Base-by-base conservation (phyloP, 2,329 filamentous ascomycete genomes). In the Ophiostoma australiae region DNA sequence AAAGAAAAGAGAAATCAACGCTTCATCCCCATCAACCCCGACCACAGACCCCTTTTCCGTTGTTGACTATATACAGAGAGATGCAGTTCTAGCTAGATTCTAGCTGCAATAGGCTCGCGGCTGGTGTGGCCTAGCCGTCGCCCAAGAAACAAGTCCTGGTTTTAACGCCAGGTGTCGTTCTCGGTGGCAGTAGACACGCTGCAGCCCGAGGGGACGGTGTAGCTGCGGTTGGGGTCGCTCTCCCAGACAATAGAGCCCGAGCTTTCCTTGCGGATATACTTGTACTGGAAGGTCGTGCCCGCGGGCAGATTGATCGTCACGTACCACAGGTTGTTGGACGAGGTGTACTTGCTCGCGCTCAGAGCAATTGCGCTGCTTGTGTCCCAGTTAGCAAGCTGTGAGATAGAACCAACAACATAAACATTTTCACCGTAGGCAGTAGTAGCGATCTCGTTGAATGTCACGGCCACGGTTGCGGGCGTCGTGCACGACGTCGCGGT, bases 381-480 rank as follows among this genome's bases (percentile, higher is more conserved):
- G 72, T 87, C 81, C 90, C 90, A 93, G 75, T 77, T 82, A 11
- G 90, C 90, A 8, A 93, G 84, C 39, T 84, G 80, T 0, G 82
- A 76, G 67, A 84, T 82, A 70, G 84, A 87, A 23, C 91, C 91
- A 0, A 85, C 82, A 15, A 93, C 78, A 77, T 88, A 90, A 76
- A 93, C 83, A 10, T 84, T 87, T 77, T 92, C 83, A 4, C 90
- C 90, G 68, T 78, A 87, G 1, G 76, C 76, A 0, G 90, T 92
- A 0, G 80, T 82, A 27, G 84, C 87, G 0, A 82, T 76, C 73
- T 85, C 86, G 67, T 87, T 81, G 79, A 93, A 92, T 0, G 87
- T 87, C 8, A 93, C 86, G 6, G 72, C 33, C 20, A 73, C 69
- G 1, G 44, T 91, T 87, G 90, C 91, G 76, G 72, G 79, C 1